A percentile compares a stretch with the other conserved stretches of the same genome.
phyloP scores from a whole-genome alignment of 2,329 filamentous ascomycete species.

The Ceratocystis ficicola region DNA sequence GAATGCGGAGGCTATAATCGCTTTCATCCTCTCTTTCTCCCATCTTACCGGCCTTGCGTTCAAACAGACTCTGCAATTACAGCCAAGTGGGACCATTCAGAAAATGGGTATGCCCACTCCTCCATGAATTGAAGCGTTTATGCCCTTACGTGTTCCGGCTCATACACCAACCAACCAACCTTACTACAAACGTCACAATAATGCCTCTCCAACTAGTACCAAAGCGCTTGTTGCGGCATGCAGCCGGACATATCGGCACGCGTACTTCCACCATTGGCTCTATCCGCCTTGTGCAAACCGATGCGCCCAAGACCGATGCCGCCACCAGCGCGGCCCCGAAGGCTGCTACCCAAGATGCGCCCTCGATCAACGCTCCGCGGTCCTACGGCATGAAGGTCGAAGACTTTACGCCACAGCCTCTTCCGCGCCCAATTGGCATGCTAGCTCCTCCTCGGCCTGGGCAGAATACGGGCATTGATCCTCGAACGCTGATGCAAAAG shows the following conservation, averaged over 20 bases:
- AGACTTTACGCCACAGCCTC: conserved; percentile 46
- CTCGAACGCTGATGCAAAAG: conserved; percentile 52
- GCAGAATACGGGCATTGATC: conserved; percentile 70
- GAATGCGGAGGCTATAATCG: too few relatives aligned
- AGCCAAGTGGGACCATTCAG: background rate
- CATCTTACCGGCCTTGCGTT: background rate
- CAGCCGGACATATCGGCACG: conserved; percentile 25
- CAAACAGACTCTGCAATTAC: background rate
- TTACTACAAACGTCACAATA: background rate
- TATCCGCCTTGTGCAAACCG: conserved; percentile 38
- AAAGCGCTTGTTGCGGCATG: background rate
- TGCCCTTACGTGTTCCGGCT: background rate
- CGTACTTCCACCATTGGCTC: conserved; percentile 41
- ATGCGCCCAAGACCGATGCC: conserved; percentile 23
- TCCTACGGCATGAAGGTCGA: conserved; percentile 45
- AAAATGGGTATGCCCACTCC: background rate
- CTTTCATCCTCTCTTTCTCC: background rate
- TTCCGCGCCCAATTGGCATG: conserved; percentile 71
- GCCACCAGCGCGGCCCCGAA: conserved; percentile 22
- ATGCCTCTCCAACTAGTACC: conserved; percentile 4
- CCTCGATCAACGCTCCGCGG: conserved; percentile 45
- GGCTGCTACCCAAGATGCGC: conserved; percentile 26
- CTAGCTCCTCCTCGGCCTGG: conserved; percentile 57
- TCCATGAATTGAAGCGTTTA: background rate
- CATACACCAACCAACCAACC: background rate